Evolutionary conservation across 225 moss, liverwort and hornwort genomes (phyloP).

Genomic region (Thuidium tamariscinum): DNA sequence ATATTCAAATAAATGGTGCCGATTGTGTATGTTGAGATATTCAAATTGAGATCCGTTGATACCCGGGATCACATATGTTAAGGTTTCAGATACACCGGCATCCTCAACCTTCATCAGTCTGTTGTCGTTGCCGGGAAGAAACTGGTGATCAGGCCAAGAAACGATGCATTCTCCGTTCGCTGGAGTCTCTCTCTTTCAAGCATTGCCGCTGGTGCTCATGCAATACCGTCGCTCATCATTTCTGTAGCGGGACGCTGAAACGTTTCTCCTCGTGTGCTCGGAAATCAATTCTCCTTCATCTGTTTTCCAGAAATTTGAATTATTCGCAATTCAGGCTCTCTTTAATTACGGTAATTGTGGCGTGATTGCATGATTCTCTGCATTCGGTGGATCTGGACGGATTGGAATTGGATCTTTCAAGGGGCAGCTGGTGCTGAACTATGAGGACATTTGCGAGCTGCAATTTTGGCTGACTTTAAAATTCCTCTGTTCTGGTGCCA

Average conservation of each 20-base stretch:
- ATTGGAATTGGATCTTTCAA: not conserved
- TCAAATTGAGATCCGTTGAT: not conserved
- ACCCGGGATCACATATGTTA: not conserved
- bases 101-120: not conserved
- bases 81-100: not conserved
- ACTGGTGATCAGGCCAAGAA: slow-evolving; percentile 6
- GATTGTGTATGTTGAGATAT: too few relatives aligned
- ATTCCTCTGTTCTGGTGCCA: not conserved
- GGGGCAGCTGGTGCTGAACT: not conserved
- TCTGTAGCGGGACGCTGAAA: not conserved
- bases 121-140: not conserved
- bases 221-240: not conserved
- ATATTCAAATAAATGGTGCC: not conserved
- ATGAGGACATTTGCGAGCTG: not conserved
- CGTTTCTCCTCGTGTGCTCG: not conserved
- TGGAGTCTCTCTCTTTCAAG: not conserved
- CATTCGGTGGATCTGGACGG: not conserved
- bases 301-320: not conserved
- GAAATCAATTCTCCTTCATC: not conserved
- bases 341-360: not conserved
- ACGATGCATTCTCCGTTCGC: not conserved
- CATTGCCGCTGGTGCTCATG: not conserved
- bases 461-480: not conserved
- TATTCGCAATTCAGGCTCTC: not conserved
- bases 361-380: not conserved